Conservation (phyloP, 495 filamentous ascomycete genomes). For the Pseudomonodictys pantanalensis region DNA sequence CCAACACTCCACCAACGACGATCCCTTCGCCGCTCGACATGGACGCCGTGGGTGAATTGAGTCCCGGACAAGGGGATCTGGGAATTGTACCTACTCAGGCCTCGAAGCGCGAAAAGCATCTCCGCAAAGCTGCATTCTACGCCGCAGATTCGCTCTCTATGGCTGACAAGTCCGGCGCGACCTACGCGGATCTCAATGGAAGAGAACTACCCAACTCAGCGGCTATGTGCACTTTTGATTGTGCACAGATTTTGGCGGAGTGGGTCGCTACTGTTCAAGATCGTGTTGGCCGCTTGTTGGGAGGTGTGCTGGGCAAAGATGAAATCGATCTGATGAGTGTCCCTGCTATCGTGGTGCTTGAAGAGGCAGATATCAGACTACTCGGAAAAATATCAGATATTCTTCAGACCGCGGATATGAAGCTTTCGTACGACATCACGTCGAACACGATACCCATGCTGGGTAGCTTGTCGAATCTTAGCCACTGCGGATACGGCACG, state of each 20-base stretch:
- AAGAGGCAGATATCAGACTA: conserved; percentile 88
- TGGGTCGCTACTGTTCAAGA: conserved; percentile 96
- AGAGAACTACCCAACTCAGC: conserved; percentile 91
- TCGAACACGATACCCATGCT: conserved; percentile 51
- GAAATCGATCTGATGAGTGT: conserved; percentile 72
- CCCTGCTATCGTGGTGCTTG: conserved; percentile 82
- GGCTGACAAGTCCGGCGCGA: conserved; percentile 83
- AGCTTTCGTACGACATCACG: conserved; percentile 55
- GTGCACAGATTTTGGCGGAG: conserved; percentile 93
- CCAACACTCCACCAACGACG: conserved; percentile 33
- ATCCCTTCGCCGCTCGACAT: conserved; percentile 25
- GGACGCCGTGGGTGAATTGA: conserved; percentile 46
- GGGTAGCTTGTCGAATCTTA: conserved; percentile 54
- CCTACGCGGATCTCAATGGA: conserved; percentile 79
- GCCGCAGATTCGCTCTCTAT: conserved; percentile 89
- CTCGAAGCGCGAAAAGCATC: conserved; percentile 75
- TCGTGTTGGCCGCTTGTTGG: conserved; percentile 82
- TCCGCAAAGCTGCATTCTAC: conserved; percentile 91
- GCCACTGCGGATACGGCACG: conserved; percentile 71
- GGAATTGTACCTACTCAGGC: conserved; percentile 47
- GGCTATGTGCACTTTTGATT: conserved; percentile 91
- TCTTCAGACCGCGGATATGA: conserved; percentile 71
- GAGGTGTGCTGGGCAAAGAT: conserved; percentile 80
- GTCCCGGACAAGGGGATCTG: conserved; percentile 47
- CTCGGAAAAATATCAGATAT: conserved; percentile 82